A percentile compares a stretch with the other conserved stretches of the same genome.
Conservation (phyloP, 805 yeast genomes). For the Geotrichum ghanense region DNA sequence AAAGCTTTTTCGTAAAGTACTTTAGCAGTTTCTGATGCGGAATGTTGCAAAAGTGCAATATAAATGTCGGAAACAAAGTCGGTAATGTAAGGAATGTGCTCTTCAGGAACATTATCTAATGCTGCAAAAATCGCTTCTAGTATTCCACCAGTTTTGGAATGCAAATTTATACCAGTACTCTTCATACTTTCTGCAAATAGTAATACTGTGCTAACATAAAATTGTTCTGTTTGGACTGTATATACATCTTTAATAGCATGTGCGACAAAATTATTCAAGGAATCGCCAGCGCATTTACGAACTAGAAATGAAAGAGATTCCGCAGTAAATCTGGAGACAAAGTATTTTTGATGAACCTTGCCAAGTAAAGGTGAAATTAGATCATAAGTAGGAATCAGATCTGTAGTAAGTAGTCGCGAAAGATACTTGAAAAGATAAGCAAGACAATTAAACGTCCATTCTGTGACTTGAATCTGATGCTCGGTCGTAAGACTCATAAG, state of each 20-base stretch:
- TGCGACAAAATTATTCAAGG: slow-evolving; percentile 36
- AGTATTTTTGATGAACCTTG: slow-evolving; percentile 38
- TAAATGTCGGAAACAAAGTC: slow-evolving; percentile 15
- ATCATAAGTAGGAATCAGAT: slow-evolving; percentile 59
- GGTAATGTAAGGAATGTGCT: background rate
- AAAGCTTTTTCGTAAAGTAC: slow-evolving; percentile 16
- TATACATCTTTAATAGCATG: slow-evolving; percentile 26
- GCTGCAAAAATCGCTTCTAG: slow-evolving; percentile 20
- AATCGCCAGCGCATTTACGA: slow-evolving; percentile 47
- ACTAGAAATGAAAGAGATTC: slow-evolving; percentile 81
- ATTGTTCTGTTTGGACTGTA: slow-evolving; percentile 27
- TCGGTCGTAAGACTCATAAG: slow-evolving; percentile 39
- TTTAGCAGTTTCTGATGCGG: slow-evolving; percentile 20
- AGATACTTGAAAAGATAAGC: slow-evolving; percentile 87
- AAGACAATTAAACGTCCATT: slow-evolving; percentile 72
- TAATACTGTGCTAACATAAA: slow-evolving; percentile 44
- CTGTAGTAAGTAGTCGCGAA: slow-evolving; percentile 48
- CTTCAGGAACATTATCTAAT: slow-evolving; percentile 1
- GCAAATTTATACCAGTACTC: slow-evolving; percentile 60
- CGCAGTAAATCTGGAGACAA: slow-evolving; percentile 68
- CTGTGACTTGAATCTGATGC: slow-evolving; percentile 52
- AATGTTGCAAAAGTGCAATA: slow-evolving; percentile 24
- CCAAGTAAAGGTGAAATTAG: slow-evolving; percentile 53
- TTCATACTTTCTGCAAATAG: slow-evolving; percentile 66
- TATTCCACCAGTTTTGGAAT: slow-evolving; percentile 54